phyloP scores from a whole-genome alignment of 2,329 filamentous ascomycete genomes.

The Diatrype stigma region DNA sequence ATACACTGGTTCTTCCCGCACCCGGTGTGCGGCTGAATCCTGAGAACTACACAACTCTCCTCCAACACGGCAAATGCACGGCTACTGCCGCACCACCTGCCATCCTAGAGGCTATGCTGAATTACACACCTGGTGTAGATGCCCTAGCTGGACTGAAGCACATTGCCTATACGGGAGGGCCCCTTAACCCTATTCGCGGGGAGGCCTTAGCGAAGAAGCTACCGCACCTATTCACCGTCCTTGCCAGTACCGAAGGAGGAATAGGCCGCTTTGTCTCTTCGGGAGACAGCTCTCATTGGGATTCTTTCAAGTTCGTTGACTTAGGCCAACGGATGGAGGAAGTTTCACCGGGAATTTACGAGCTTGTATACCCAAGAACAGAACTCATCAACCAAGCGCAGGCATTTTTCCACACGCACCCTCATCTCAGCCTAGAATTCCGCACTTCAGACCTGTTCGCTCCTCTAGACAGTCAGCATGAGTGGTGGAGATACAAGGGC shows the following conservation, averaged over 20 bases:
- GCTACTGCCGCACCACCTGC: slow-evolving; percentile 8
- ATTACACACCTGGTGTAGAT: slow-evolving; percentile 10
- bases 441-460: slow-evolving; percentile 39
- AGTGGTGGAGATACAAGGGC: slow-evolving; percentile 38
- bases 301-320: slow-evolving; percentile 23
- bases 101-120: slow-evolving; percentile 12
- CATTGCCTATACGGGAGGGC: slow-evolving; percentile 12
- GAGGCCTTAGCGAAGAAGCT: slow-evolving; percentile 9
- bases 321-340: slow-evolving; percentile 29
- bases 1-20: slow-evolving; percentile 6
- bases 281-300: slow-evolving; percentile 16
- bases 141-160: slow-evolving; percentile 6
- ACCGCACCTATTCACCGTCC: slow-evolving; percentile 8
- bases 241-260: slow-evolving; percentile 16
- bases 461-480: slow-evolving; percentile 33
- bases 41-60: slow-evolving; percentile 9
- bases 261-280: slow-evolving; percentile 6
- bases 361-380: slow-evolving; percentile 25
- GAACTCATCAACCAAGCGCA: slow-evolving; percentile 15
- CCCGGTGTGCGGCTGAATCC: slow-evolving; percentile 9
- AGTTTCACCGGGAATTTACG: slow-evolving; percentile 23
- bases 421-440: slow-evolving; percentile 34
- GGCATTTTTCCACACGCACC: slow-evolving; percentile 23
- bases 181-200: slow-evolving; percentile 13
- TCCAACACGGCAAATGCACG: slow-evolving; percentile 8